A percentile compares a stretch with the other conserved stretches of the same genome.
These are phyloP conservation scores for Phytopythium ostracodes DNA, from an alignment of 352 stramenopile genomes.

Conservation along the genomic window DNA sequence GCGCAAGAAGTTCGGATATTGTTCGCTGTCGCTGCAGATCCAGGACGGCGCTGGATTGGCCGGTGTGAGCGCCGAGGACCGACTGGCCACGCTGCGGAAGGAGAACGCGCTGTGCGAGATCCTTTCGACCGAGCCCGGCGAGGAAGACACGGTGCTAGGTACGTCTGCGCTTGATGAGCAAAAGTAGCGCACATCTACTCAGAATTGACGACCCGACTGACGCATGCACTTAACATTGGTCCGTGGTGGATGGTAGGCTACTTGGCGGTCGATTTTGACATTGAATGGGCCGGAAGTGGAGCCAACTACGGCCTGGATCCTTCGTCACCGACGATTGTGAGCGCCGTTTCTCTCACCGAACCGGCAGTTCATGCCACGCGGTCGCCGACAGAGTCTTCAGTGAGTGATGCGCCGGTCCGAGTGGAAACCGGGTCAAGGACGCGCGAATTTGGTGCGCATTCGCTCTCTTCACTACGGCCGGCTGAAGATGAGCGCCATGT, in stretches of 20 bases:
- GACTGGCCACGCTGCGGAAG: slow-evolving; percentile 20
- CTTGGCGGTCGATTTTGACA: slow-evolving; percentile 5
- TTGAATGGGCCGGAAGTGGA: background rate
- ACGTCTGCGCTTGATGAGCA: background rate
- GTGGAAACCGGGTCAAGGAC: background rate
- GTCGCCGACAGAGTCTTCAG: background rate
- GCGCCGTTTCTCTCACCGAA: background rate
- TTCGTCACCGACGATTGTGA: background rate
- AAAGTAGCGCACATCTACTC: no score
- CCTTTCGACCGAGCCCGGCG: slow-evolving; percentile 7
- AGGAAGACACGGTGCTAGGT: slow-evolving; percentile 10
- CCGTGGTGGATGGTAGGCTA: slow-evolving; percentile 12
- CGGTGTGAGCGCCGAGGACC: slow-evolving; percentile 15
- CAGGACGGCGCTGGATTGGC: background rate
- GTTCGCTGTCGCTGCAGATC: slow-evolving; percentile 18
- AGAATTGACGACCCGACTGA: slow-evolving; percentile 15
- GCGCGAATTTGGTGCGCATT: background rate
- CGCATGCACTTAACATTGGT: slow-evolving; percentile 19
- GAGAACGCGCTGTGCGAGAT: slow-evolving; percentile 43
- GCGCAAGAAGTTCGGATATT: slow-evolving; percentile 33
- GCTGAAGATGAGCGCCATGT: background rate
- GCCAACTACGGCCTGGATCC: background rate
- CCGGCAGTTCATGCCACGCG: background rate
- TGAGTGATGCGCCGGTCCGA: background rate
- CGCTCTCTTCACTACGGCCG: background rate